phyloP scores from a whole-genome alignment of 768 basidiomycete species.

The Leccinum pellstonianum region DNA sequence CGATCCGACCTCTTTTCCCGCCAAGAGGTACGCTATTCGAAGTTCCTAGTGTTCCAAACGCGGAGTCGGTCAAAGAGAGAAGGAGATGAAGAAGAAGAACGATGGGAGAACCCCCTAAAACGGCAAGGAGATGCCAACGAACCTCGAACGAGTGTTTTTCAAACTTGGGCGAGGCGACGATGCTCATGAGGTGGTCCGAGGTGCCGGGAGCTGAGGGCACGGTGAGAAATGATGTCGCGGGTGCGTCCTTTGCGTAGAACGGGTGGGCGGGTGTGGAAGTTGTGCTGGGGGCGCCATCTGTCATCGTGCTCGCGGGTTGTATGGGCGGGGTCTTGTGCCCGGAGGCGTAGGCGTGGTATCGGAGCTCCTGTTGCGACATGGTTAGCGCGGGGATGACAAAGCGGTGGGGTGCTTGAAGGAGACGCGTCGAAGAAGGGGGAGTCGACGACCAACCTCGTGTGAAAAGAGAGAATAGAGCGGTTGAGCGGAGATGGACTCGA shows the following conservation, averaged over 20 bases:
- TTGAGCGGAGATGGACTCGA: constrained; percentile 42
- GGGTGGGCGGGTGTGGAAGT: constrained; percentile 1
- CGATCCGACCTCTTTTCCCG: constrained; percentile 47
- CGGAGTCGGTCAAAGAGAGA: neutral
- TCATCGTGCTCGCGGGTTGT: neutral
- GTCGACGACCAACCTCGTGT: constrained; percentile 42
- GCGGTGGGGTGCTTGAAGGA: neutral
- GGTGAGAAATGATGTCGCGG: constrained; percentile 23
- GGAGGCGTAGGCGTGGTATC: constrained; percentile 39
- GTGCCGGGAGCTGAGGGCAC: constrained; percentile 6
- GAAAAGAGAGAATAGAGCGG: constrained; percentile 37
- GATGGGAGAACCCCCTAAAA: constrained; percentile 37
- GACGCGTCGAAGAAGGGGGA: neutral
- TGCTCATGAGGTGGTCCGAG: constrained; percentile 37
- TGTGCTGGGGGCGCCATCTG: neutral
- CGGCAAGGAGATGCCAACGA: constrained; percentile 1
- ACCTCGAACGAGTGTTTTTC: constrained; percentile 53
- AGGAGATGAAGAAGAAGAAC: neutral
- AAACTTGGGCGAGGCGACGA: constrained; percentile 38
- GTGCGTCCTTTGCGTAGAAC: constrained; percentile 28
- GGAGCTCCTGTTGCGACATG: constrained; percentile 40
- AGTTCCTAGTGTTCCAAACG: constrained; percentile 43
- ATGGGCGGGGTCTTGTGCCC: constrained; percentile 33
- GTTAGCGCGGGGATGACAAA: constrained; percentile 11
- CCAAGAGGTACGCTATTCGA: constrained; percentile 44